Evolutionary conservation across 768 basidiomycete genomes (phyloP).

Genomic region (Leccinum olivaceopallidum): DNA sequence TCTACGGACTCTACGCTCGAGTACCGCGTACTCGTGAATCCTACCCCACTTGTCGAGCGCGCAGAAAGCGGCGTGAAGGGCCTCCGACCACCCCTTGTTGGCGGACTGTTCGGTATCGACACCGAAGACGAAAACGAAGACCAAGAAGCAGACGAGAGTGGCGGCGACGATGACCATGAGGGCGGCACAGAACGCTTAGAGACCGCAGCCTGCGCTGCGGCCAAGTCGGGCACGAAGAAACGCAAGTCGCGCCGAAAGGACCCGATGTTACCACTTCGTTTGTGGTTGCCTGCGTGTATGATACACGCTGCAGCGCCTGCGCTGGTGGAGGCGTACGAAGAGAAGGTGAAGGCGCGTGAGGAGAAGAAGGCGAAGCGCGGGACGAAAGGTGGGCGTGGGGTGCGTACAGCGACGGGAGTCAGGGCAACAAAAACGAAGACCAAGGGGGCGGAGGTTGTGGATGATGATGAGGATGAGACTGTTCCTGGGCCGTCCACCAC

Average conservation of each 20-base stretch:
- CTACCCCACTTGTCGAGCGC: conserved; percentile 61
- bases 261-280: conserved; percentile 55
- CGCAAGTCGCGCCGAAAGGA: conserved; percentile 29
- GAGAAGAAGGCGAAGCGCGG: conserved; percentile 37
- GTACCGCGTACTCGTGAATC: conserved; percentile 78
- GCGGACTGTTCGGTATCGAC: conserved; percentile 39
- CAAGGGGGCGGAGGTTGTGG: background rate
- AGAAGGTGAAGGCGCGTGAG: conserved; percentile 51
- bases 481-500: conserved; percentile 4
- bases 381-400: conserved; percentile 20
- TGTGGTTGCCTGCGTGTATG: conserved; percentile 88
- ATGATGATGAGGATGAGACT: background rate
- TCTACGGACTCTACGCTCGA: conserved; percentile 74
- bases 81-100: conserved; percentile 45
- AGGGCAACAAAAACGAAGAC: background rate
- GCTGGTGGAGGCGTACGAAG: conserved; percentile 64
- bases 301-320: conserved; percentile 64
- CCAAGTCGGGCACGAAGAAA: conserved; percentile 23
- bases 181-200: conserved; percentile 22
- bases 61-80: conserved; percentile 70
- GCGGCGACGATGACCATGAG: conserved; percentile 35
- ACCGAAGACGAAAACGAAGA: conserved; percentile 51
- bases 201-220: conserved; percentile 24
- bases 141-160: conserved; percentile 43
- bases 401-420: background rate